Conservation (phyloP, 306 rosid species). For the Fagus sylvatica region DNA sequence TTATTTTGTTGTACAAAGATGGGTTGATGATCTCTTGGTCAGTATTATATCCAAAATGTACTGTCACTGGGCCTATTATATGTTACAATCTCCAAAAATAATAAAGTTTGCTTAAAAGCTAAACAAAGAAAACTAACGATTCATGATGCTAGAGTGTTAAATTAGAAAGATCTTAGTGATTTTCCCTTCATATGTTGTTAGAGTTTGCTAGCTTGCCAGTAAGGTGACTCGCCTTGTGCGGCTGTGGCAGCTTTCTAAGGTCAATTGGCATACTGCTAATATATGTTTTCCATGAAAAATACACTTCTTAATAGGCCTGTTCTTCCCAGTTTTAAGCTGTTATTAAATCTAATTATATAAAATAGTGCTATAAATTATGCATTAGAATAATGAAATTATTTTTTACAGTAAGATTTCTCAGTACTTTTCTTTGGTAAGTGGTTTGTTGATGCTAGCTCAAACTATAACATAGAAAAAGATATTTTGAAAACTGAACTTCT, state of each 20-base stretch:
- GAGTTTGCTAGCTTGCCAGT: neutral
- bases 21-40: neutral
- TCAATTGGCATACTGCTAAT: neutral
- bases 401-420: neutral
- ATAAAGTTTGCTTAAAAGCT: neutral
- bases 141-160: neutral
- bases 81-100: neutral
- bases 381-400: neutral
- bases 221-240: neutral
- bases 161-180: neutral
- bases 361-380: neutral
- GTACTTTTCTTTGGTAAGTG: neutral
- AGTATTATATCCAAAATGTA: neutral
- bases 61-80: neutral
- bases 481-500: too few species aligned
- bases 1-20: conserved; percentile 5
- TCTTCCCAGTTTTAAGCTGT: neutral
- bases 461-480: too few species aligned
- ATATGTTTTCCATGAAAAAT: neutral
- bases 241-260: neutral
- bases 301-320: neutral
- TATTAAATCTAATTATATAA: neutral
- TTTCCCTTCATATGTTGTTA: neutral
- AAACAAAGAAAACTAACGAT: neutral
- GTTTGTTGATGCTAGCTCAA: neutral